Evolutionary conservation across 148 eudicot species (phyloP).

Genomic region (Chenopodium album): DNA sequence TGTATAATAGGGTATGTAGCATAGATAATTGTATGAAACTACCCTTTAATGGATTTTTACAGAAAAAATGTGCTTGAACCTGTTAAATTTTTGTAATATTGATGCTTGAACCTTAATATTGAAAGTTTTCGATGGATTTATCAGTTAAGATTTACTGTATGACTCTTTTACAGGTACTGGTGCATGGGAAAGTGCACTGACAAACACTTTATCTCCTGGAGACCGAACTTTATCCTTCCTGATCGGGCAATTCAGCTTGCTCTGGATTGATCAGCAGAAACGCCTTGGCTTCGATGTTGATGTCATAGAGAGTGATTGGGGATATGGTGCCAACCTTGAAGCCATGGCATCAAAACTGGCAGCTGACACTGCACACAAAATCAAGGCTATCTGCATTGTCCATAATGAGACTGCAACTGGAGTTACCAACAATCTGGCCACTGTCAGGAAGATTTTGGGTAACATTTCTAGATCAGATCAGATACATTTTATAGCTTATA

Average conservation of each 20-base stretch:
- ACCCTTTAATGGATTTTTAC: not conserved
- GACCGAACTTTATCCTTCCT: constrained; percentile 79
- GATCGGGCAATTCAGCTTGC: constrained; percentile 96
- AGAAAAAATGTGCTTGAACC: not conserved
- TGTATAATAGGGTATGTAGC: too few relatives aligned
- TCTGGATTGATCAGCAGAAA: constrained; percentile 97
- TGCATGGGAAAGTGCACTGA: constrained; percentile 99
- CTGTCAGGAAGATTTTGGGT: constrained; percentile 91
- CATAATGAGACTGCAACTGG: constrained; percentile 99
- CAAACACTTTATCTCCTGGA: constrained; percentile 95
- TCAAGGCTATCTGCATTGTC: constrained; percentile 95
- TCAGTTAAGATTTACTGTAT: not conserved
- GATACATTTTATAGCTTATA: not conserved
- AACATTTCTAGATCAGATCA: constrained; percentile 4
- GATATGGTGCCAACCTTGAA: constrained; percentile 86
- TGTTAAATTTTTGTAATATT: not conserved
- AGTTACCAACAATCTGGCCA: constrained; percentile 94
- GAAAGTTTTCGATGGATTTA: not conserved
- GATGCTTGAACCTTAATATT: not conserved
- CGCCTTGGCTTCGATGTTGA: constrained; percentile 94
- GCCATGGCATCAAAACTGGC: constrained; percentile 81
- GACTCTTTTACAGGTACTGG: constrained; percentile 68
- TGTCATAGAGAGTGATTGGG: constrained; percentile 97
- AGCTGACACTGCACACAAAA: constrained; percentile 70
- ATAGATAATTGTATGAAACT: too few relatives aligned